Conservation (phyloP, 129 eudicot species). For the Kitagawia praeruptora region DNA sequence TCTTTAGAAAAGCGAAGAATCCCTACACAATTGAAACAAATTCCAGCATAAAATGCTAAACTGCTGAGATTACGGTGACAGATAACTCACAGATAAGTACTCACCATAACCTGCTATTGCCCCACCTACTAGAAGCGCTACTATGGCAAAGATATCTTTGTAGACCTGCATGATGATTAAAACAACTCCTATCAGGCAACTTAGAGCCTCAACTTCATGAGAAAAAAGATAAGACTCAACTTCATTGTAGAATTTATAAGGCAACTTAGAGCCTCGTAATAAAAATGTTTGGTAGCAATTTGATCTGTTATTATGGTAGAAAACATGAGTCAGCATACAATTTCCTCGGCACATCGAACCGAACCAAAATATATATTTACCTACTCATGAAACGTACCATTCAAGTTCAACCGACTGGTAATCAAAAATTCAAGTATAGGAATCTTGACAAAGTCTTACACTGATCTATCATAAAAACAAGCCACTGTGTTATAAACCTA, state of each 20-base stretch:
- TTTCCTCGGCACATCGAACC: neutral
- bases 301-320: neutral
- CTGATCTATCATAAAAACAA: neutral
- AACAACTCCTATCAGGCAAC: constrained; percentile 14
- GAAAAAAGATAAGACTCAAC: neutral
- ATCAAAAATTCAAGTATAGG: neutral
- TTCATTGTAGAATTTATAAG: neutral
- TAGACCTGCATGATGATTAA: constrained; percentile 59
- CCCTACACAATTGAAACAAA: neutral
- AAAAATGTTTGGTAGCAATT: no score
- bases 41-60: neutral
- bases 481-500: neutral
- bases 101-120: constrained; percentile 90
- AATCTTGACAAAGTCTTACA: neutral
- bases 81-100: constrained; percentile 22
- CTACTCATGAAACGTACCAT: neutral
- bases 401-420: neutral
- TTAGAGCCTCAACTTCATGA: no score
- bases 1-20: neutral
- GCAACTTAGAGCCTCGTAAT: neutral
- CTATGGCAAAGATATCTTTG: constrained; percentile 60
- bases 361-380: neutral
- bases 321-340: neutral
- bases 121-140: constrained; percentile 60
- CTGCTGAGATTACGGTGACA: neutral